Evolutionary conservation across 768 basidiomycete species (phyloP), one percentile per base, ranked within the genome.

Genomic region (Austroboletus eburneus): DNA sequence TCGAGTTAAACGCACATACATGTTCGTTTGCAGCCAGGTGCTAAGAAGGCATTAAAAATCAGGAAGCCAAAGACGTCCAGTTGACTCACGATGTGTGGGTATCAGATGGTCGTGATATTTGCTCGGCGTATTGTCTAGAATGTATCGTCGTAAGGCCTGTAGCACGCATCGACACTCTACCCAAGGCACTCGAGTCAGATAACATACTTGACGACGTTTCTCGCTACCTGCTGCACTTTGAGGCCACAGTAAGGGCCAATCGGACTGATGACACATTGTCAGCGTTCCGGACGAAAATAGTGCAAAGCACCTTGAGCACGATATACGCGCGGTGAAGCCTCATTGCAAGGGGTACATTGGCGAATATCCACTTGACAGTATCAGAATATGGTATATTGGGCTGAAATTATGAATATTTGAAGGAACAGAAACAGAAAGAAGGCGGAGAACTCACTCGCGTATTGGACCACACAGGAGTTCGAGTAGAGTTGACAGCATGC

Each of bases 401-500:
- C 57, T 54, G 37, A 32, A 35, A 76, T 71, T 5, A 22, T 45
- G 74, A 78, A 39, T 24, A 40, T 10, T 21, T 13, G 22, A 16
- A 13, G 16, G 13, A 32, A 16, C 9, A 23, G 14, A 9, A 21
- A 10, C 27, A 16, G 27, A 20, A 42, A 12, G 0, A 22, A 43
- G 10, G 21, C n/a, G n/a, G n/a, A n/a, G n/a, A 37, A 41, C 72
- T 55, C 55, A 83, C 81, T 49, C 74, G 72, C 3, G 75, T 73
- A 2, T 74, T 46, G 51, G 72, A 81, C 81, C 81, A 86, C 48
- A 79, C 76, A 6, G 81, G 81, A 25, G 78, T 81, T 39, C 84
- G 69, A 36, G 61, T 63, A 58, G 83, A 83, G 55, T 87, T 81
- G 42, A 78, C 65, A 14, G 83, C 70, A 38, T 75, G 56, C 6